Base-by-base conservation (phyloP, 2,329 filamentous ascomycete genomes). In the Clonostachys byssicola region DNA sequence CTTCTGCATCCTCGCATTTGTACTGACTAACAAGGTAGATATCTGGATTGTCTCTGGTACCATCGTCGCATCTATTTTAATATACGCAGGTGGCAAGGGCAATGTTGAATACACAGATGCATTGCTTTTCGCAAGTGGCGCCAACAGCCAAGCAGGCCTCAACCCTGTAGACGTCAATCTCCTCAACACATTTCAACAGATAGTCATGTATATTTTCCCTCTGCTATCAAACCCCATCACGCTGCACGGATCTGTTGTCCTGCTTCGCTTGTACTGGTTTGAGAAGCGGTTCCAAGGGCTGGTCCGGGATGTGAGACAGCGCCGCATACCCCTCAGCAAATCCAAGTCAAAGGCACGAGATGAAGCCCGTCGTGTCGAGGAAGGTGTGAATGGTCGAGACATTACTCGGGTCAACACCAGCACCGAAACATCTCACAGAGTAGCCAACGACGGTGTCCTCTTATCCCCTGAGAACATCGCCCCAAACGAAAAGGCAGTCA, bases 211-310 rank as follows among this genome's bases (percentile, higher is more conserved):
- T 57, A 58, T 91, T 7, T 74, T 89, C 39, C 74, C 86, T 5
- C 85, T 90, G 74, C 57, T 89, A 12, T 83, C 86, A 23, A 95
- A 90, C 44, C 91, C 91, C 1, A 94, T 96, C 51, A 85, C 88
- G 42, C 85, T 96, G 57, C 84, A 95, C 60, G 82, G 88, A 3
- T 87, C 82, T 41, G 90, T 99, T 41, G 94, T 99, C 8, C 92
- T 96, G 56, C 77, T 97, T 13, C 87, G 94, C 23, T 74, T 99
- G 2, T 96, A 96, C 68, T 99, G 92, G 92, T 99, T 99, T 62
- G 92, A 99, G 67, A 96, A 95, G 66, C 83, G 92, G 8, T 97
- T 99, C 62, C 88, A 95, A 61, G 78, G 88, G 57, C 80, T 96
- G 53, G 91, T 88, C 13, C 77, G 77, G 34, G 88, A 95, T 56